Evolutionary conservation across 176 grass and related monocot genomes (phyloP).

Genomic region (Zoysia pacifica): DNA sequence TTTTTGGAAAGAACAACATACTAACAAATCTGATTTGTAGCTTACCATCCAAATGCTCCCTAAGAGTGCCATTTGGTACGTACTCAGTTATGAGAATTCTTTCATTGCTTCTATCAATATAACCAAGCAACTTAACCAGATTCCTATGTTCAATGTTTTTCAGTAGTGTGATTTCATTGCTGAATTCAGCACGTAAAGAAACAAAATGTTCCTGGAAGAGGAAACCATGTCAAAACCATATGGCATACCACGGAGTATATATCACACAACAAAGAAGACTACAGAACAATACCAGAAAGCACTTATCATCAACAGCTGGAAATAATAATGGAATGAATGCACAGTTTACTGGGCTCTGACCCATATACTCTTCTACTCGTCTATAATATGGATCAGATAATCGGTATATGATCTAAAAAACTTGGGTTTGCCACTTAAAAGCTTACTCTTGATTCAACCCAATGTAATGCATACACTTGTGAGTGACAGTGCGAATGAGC

Average conservation of each 20-base stretch:
- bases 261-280: conserved; percentile 6
- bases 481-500: background rate
- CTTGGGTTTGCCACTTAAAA: conserved; percentile 23
- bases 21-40: conserved; percentile 40
- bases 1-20: conserved; percentile 26
- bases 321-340: conserved; percentile 17
- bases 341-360: conserved; percentile 1
- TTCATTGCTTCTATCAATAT: conserved; percentile 70
- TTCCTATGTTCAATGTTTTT: conserved; percentile 91
- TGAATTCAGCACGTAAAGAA: conserved; percentile 74
- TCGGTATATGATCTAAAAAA: background rate
- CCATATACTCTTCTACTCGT: conserved; percentile 3
- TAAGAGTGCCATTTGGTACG: conserved; percentile 85
- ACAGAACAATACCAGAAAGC: background rate
- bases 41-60: conserved; percentile 99
- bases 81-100: conserved; percentile 82
- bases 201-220: conserved; percentile 76
- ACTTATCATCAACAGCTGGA: background rate
- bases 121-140: conserved; percentile 90
- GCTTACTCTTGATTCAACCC: conserved; percentile 11
- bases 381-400: conserved; percentile 1
- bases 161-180: conserved; percentile 85
- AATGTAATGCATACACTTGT: conserved; percentile 7
- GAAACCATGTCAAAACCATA: conserved; percentile 38
- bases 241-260: background rate